Evolutionary conservation across 768 basidiomycete species (phyloP).

Genomic region (Chalciporus chontae): DNA sequence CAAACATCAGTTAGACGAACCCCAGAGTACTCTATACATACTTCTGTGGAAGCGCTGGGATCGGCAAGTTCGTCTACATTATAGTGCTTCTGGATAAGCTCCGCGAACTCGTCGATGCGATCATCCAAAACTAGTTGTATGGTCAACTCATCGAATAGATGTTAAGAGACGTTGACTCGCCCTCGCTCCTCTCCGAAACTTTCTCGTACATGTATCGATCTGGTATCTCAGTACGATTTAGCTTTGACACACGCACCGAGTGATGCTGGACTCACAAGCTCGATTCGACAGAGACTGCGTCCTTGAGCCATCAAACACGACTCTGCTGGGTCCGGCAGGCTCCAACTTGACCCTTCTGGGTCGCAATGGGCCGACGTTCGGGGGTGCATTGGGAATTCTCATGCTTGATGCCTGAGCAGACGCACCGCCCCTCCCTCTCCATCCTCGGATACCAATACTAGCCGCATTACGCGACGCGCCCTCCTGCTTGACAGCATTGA

Average conservation of each 20-base stretch:
- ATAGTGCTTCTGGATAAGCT: constrained; percentile 69
- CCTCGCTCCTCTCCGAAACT: constrained; percentile 76
- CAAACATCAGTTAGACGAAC: background rate
- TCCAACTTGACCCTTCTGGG: constrained; percentile 18
- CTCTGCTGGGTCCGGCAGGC: constrained; percentile 25
- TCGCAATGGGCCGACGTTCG: constrained; percentile 14
- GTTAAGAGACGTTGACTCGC: constrained; percentile 35
- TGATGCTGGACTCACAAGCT: constrained; percentile 45
- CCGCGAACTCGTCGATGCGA: constrained; percentile 82
- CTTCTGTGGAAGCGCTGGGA: constrained; percentile 57
- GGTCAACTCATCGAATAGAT: background rate
- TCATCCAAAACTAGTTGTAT: constrained; percentile 67
- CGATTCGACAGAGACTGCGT: constrained; percentile 38
- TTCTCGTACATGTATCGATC: constrained; percentile 97
- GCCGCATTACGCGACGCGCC: constrained; percentile 23
- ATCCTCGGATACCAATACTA: constrained; percentile 8
- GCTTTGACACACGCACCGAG: background rate
- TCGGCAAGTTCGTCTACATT: constrained; percentile 72
- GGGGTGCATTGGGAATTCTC: constrained; percentile 9
- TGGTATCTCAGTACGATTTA: constrained; percentile 25
- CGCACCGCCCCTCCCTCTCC: constrained; percentile 7
- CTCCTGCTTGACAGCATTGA: constrained; percentile 31
- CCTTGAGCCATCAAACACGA: constrained; percentile 30
- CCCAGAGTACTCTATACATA: constrained; percentile 17
- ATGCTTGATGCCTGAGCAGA: background rate